Percentiles rank a stretch among this genome's conserved stretches.
Evolutionary conservation across 768 basidiomycete species (phyloP).

Genomic region (Calocybe indica): DNA sequence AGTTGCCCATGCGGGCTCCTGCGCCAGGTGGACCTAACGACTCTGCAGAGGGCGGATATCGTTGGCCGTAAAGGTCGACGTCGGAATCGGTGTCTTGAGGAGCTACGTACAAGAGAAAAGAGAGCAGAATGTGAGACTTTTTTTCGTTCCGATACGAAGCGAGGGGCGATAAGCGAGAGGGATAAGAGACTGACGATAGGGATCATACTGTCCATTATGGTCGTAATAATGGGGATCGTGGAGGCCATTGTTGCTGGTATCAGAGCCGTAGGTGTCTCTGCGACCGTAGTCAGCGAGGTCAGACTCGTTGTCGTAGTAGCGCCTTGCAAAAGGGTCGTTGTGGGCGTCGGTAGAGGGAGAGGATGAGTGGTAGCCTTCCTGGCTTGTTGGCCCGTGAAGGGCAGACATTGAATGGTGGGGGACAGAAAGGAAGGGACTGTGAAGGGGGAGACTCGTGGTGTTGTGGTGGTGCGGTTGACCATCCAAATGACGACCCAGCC

Average conservation of each 20-base stretch:
- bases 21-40: constrained; percentile 52
- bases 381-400: constrained; percentile 49
- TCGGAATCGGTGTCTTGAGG: constrained; percentile 85
- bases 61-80: constrained; percentile 63
- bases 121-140: constrained; percentile 11
- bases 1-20: constrained; percentile 43
- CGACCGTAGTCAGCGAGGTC: constrained; percentile 61
- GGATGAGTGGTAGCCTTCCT: constrained; percentile 61
- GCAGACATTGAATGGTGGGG: constrained; percentile 39
- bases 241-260: constrained; percentile 55
- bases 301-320: constrained; percentile 74
- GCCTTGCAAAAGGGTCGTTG: constrained; percentile 57
- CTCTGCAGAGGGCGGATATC: constrained; percentile 70
- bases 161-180: neutral
- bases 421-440: constrained; percentile 15
- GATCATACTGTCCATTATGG: constrained; percentile 54
- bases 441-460: constrained; percentile 5
- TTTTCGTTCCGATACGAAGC: neutral
- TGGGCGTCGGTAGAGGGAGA: constrained; percentile 57
- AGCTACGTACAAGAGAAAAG: constrained; percentile 35
- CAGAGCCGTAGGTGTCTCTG: constrained; percentile 66
- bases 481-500: too few species aligned
- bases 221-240: constrained; percentile 68
- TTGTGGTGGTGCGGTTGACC: too few species aligned
- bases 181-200: constrained; percentile 42